Evolutionary conservation across 768 basidiomycete species (phyloP), one percentile per base, ranked within the genome.

Genomic region (Megacollybia marginata): DNA sequence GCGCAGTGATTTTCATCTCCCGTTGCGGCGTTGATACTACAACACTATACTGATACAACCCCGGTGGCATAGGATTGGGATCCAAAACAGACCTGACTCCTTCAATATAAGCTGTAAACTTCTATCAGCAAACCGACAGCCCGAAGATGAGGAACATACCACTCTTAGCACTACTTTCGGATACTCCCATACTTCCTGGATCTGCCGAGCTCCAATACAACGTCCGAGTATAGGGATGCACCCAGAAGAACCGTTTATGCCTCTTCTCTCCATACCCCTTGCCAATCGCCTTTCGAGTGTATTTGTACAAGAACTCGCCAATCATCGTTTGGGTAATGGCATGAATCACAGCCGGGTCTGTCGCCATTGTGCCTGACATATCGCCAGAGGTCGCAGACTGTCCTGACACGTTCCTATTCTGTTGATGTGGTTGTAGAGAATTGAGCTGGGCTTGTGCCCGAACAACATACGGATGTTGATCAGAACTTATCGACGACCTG

Each of bases 271-370:
- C 90, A 62, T 92, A 79, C 11, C 92, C 93, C 66, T 89, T 94
- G 19, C 93, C 92, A 59, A 98, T 81, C 15, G 88, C 69, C 50
- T 82, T 79, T 47, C 95, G 78, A 9, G 95, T 97, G 68, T 99
- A 97, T 74, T 98, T 98, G 78, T 89, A 91, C 70, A 99, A 66
- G 69, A 93, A 97, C 73, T 98, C 95, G 46, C 96, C 95, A 56
- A 98, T 98, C 96, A 99, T 99, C 19, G 94, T 96, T 73, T 98
- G 95, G 13, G 96, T 99, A 57, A 98, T 97, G 1, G 94, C 88
- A 62, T 97, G 95, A 56, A 98, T 96, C 59, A 96, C 70, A 2
- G 75, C 69, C 4, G 93, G 94, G 61, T 99, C 95, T 23, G 95
- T 96, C 16, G 83, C 69, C 42, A 72, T 75, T 33, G 64, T 67